Conservation (phyloP, 2,329 filamentous ascomycete species). For the Neonectria neomacrospora region DNA sequence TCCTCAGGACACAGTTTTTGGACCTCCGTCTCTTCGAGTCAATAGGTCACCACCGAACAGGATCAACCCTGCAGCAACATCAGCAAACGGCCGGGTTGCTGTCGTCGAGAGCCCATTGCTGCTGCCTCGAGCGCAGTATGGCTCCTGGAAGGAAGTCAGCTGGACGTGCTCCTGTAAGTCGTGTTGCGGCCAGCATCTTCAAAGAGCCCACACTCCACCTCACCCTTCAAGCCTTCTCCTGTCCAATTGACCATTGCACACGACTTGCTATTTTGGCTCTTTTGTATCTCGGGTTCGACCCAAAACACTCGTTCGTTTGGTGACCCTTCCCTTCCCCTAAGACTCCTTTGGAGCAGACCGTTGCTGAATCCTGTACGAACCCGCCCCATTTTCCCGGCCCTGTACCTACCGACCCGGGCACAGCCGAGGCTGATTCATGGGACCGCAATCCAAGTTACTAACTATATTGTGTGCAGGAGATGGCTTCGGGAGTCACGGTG, state of each 20-base stretch:
- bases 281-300: slow-evolving; percentile 35
- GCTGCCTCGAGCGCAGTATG: slow-evolving; percentile 28
- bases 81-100: not conserved
- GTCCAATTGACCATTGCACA: slow-evolving; percentile 26
- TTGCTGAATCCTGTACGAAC: slow-evolving; percentile 11
- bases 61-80: not conserved
- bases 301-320: slow-evolving; percentile 32
- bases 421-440: not conserved
- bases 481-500: slow-evolving; percentile 49
- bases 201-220: slow-evolving; percentile 17
- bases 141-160: slow-evolving; percentile 36
- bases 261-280: slow-evolving; percentile 41
- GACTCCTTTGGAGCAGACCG: slow-evolving; percentile 13
- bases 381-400: slow-evolving; percentile 3
- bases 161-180: slow-evolving; percentile 33
- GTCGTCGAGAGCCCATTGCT: not conserved
- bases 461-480: slow-evolving; percentile 46
- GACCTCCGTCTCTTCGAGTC: slow-evolving; percentile 2
- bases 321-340: slow-evolving; percentile 44
- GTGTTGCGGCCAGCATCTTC: not conserved
- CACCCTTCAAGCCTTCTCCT: slow-evolving; percentile 36
- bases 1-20: not conserved
- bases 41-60: not conserved
- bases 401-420: not conserved
- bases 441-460: slow-evolving; percentile 27